Evolutionary conservation across 805 yeast species (phyloP), one percentile per base, ranked within the genome.

Genomic region (Myxozyma neglecta): DNA sequence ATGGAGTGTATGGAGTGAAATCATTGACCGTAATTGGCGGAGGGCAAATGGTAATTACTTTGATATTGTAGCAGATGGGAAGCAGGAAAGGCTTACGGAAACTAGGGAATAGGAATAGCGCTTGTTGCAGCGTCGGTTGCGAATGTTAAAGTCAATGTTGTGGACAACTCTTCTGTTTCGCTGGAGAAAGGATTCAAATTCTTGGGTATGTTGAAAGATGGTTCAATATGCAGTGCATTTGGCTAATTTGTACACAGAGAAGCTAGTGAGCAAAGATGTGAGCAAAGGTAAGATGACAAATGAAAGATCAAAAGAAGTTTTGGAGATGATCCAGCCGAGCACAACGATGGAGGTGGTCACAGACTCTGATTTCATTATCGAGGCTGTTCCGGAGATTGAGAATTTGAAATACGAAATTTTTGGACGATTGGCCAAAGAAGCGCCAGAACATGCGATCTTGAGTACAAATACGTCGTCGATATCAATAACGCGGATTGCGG

Each of bases 401-500:
- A 68, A 67, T 10, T 71, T 77, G 61, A 77, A 77, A 68, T 55
- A 63, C 36, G 64, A 67, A 45, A 74, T 77, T 18, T 77, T 77
- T 65, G 62, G 57, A n/a, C 66, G 71, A 43, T 68, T 77, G 50
- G 79, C 77, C 18, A 57, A 65, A 53, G 61, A 60, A 29, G 68
- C 76, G 14, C 58, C 60, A 44, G 58, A 66, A 8, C 62, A 67
- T 47, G 67, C 80, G 29, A 70, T 78, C 43, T 70, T 77, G 48
- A 79, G 74, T 32, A 73, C 80, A 36, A 77, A 77, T 66, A 78
- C 81, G 14, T 77, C 80, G 52, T 75, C 79, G 34, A 78, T 77
- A 60, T 71, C 77, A 48, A 75, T 77, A 66, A 77, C 81, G 57
- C 71, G 73, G 67, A 75, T 77, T 45, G 80, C 81, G 9, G 79